Conservation (phyloP, 2,329 filamentous ascomycete species). For the Clarireedia monteithiana region DNA sequence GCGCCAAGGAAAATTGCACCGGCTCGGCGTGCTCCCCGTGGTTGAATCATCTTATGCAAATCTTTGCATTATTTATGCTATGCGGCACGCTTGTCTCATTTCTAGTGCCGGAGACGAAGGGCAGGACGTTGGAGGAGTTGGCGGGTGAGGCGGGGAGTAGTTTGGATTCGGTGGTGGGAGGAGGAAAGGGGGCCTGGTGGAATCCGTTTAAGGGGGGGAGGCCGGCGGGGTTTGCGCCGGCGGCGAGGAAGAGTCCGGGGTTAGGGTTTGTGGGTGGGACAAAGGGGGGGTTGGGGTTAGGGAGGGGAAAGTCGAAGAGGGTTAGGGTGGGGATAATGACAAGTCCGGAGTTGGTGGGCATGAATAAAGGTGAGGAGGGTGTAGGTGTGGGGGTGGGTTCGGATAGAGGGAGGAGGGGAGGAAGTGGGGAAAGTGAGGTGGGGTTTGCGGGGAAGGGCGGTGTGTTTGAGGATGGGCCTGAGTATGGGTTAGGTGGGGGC, state of each 20-base stretch:
- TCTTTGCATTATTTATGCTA: conserved; percentile 76
- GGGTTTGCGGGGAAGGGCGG: background rate
- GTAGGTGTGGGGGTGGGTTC: background rate
- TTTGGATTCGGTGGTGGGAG: conserved; percentile 2
- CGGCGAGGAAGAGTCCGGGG: background rate
- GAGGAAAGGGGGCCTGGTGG: conserved; percentile 2
- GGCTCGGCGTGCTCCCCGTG: conserved; percentile 46
- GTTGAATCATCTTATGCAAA: conserved; percentile 67
- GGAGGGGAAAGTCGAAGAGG: conserved; percentile 16
- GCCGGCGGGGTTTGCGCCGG: conserved; percentile 18
- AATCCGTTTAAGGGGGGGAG: conserved; percentile 19
- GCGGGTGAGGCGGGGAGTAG: conserved; percentile 44
- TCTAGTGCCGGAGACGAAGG: conserved; percentile 71
- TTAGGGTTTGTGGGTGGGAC: conserved; percentile 7
- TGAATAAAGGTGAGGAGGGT: background rate
- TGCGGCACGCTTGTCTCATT: conserved; percentile 60
- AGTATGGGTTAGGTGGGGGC: conserved; percentile 7
- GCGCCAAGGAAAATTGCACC: conserved; percentile 41
- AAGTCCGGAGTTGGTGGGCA: conserved; percentile 16
- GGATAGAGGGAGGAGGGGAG: background rate
- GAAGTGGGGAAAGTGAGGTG: conserved; percentile 9
- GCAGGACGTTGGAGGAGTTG: conserved; percentile 63
- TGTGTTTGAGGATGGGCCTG: conserved; percentile 15
- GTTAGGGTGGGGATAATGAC: conserved; percentile 22
- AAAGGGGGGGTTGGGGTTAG: conserved; percentile 12